Evolutionary conservation across 192 early-diverging fungal species (phyloP), one percentile per base, ranked within the genome.

Genomic region (Linderina pennispora): DNA sequence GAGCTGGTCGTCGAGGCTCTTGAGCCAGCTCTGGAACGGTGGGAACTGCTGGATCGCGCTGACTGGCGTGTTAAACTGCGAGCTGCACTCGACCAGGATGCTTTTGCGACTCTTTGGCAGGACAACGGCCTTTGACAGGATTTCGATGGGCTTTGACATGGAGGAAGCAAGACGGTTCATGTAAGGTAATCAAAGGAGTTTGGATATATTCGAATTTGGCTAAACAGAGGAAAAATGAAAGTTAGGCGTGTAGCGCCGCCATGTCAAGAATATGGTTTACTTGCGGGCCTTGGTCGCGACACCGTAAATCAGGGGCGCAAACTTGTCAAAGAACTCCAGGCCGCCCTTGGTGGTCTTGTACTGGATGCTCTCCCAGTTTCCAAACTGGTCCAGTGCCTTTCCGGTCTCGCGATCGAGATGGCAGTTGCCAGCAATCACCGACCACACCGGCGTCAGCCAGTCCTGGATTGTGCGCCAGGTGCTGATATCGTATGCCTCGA

Each of bases 31-130:
- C 15, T 1, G 32, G 10, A 69, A 37, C 3, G 66, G 54, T 19
- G 66, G 59, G 20, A 69, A 69, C 32, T 25, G 8, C 21, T 35
- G 45, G 36, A 69, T 69, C n/a, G n/a, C n/a, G n/a, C n/a, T n/a
- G n/a, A n/a, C n/a, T n/a, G n/a, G n/a, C n/a, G n/a, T n/a, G n/a
- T n/a, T n/a, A n/a, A n/a, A n/a, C n/a, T n/a, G n/a, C n/a, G n/a
- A n/a, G n/a, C n/a, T n/a, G 24, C 46, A 55, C n/a, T 62, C 47
- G 28, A 62, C 24, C 0, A 17, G 41, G 4, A 62, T n/a, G 14
- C 31, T 23, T 9, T 33, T 22, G 23, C 23, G 10, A 36, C 48
- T 45, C 16, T 24, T 36, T 7, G 16, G 35, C 25, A 50, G 42
- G 25, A 38, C 40, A 14, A 57, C 6, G 0, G 47, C 44, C 2